Percentiles rank a stretch among this genome's conserved stretches.
Conservation (phyloP, 2,329 filamentous ascomycete species). For the Cladosporium halotolerans region DNA sequence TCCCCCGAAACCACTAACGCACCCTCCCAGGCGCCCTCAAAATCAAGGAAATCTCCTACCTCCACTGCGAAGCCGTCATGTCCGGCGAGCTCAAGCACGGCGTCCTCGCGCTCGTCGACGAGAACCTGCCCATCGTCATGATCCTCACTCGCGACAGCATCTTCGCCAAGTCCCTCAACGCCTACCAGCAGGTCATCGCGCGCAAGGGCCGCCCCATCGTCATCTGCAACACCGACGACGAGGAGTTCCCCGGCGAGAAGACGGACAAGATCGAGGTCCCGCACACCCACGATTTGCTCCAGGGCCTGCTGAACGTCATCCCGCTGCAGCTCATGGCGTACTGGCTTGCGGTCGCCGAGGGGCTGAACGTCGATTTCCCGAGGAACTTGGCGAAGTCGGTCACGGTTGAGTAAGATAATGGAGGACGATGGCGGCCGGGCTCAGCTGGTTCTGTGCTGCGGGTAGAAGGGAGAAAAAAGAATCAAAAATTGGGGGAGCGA, state of each 20-base stretch:
- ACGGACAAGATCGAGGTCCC: slow-evolving; percentile 98
- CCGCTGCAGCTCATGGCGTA: slow-evolving; percentile 97
- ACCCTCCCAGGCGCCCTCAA: slow-evolving; percentile 67
- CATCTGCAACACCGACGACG: slow-evolving; percentile 87
- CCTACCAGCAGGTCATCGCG: slow-evolving; percentile 98
- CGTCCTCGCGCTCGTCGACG: slow-evolving; percentile 92
- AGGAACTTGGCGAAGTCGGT: slow-evolving; percentile 98
- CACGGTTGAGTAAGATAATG: slow-evolving; percentile 78
- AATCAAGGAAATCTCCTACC: slow-evolving; percentile 99
- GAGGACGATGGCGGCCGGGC: background rate
- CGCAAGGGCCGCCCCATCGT: slow-evolving; percentile 94
- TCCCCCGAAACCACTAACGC: background rate
- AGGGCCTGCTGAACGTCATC: slow-evolving; percentile 96
- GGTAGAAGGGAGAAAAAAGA: too few relatives aligned
- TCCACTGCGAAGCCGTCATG: slow-evolving; percentile 99
- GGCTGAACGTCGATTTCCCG: slow-evolving; percentile 96
- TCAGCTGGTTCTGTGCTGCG: too few relatives aligned
- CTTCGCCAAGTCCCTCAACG: slow-evolving; percentile 98
- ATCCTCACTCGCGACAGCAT: slow-evolving; percentile 93
- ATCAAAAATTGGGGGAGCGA: too few relatives aligned
- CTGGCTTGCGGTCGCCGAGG: slow-evolving; percentile 95
- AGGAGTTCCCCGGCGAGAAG: slow-evolving; percentile 80
- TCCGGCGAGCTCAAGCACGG: slow-evolving; percentile 99
- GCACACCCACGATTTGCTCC: slow-evolving; percentile 87
- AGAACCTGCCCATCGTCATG: slow-evolving; percentile 99